Evolutionary conservation across 352 stramenopile genomes (phyloP).

Genomic region (Phytopythium vexans): DNA sequence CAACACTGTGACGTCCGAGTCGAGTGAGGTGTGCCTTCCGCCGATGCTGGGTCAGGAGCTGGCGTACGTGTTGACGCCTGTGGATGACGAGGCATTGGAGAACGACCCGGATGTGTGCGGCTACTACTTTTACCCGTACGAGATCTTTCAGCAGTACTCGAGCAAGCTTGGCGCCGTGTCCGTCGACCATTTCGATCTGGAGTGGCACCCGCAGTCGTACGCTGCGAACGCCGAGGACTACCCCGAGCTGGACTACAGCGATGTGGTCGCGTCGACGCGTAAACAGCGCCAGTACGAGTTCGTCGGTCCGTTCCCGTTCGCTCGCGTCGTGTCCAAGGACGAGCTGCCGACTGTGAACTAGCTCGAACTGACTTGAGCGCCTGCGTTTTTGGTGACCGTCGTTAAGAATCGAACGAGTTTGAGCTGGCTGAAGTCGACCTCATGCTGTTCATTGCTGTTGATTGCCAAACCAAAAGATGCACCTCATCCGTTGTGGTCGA

Average conservation of each 20-base stretch:
- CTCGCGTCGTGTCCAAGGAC: constrained; percentile 45
- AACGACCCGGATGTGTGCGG: constrained; percentile 70
- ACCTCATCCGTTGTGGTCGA: no score
- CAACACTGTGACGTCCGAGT: constrained; percentile 32
- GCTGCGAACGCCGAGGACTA: constrained; percentile 45
- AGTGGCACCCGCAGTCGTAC: constrained; percentile 69
- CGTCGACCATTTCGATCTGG: constrained; percentile 67
- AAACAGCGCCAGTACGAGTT: constrained; percentile 69
- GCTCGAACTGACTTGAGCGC: background rate
- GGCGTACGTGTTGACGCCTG: constrained; percentile 50
- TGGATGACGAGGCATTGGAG: constrained; percentile 42
- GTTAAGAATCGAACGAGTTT: no score
- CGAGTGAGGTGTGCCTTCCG: constrained; percentile 56
- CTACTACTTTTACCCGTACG: constrained; percentile 78
- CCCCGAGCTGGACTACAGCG: constrained; percentile 53
- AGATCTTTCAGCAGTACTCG: constrained; percentile 54
- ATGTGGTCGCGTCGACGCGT: constrained; percentile 54
- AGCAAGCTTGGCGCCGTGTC: constrained; percentile 62
- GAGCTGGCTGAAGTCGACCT: no score
- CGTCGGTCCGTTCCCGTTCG: constrained; percentile 65
- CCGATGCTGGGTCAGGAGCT: constrained; percentile 58
- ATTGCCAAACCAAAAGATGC: no score
- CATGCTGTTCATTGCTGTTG: no score
- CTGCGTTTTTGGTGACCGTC: no score
- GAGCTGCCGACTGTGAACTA: constrained; percentile 18